phyloP scores from a whole-genome alignment of 2,329 filamentous ascomycete genomes.

The Pochonia chlamydosporia region DNA sequence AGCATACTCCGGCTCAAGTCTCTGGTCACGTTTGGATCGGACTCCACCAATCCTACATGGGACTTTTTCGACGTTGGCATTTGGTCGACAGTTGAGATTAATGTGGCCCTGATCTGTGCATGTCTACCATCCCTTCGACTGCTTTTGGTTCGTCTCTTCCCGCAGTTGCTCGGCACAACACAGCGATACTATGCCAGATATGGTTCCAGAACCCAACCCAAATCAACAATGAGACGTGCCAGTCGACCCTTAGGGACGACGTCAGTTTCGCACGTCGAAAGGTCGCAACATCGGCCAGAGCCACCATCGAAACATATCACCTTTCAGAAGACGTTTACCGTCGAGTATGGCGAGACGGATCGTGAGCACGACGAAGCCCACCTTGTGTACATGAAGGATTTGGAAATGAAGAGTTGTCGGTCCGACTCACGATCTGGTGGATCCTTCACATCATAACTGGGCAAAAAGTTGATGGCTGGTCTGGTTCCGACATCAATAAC shows the following conservation, averaged over 20 bases:
- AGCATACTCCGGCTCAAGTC: conserved; percentile 30
- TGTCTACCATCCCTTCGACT: conserved; percentile 31
- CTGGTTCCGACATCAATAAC: too few relatives aligned
- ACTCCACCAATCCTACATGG: conserved; percentile 28
- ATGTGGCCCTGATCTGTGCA: conserved; percentile 32
- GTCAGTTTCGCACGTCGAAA: conserved; percentile 18
- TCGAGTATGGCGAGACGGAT: conserved; percentile 19
- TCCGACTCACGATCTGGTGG: background rate
- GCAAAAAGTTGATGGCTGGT: too few relatives aligned
- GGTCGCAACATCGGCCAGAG: conserved; percentile 12
- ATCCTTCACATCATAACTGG: background rate
- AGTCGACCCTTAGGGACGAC: conserved; percentile 14
- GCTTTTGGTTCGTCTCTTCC: conserved; percentile 31
- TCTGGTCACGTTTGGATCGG: conserved; percentile 23
- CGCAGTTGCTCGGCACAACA: conserved; percentile 24
- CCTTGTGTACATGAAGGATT: conserved; percentile 7
- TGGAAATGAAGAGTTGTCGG: conserved; percentile 4
- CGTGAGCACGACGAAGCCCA: conserved; percentile 8
- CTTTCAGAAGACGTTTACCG: conserved; percentile 27
- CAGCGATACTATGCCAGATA: conserved; percentile 23
- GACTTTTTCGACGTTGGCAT: conserved; percentile 23
- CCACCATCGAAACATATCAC: conserved; percentile 21
- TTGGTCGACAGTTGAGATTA: conserved; percentile 33
- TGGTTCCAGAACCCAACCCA: conserved; percentile 10
- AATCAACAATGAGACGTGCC: conserved; percentile 7